Evolutionary conservation across 345 rosid genomes (phyloP).

Genomic region (Rhodamnia rubescens): DNA sequence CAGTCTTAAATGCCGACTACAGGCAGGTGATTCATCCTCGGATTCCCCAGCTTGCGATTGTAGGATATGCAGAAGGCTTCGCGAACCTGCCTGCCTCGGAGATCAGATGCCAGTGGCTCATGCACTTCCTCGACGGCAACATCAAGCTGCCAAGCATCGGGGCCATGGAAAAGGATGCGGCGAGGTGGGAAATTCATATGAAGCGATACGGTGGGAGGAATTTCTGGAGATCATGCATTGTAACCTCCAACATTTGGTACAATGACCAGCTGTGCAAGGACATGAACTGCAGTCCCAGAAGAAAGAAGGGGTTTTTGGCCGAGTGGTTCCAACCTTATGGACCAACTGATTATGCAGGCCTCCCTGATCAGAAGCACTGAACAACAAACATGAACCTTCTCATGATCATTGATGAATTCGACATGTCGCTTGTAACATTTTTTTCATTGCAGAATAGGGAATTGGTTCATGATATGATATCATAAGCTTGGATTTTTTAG

Average conservation of each 20-base stretch:
- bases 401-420: not conserved
- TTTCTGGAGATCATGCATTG: slow-evolving; percentile 12
- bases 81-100: slow-evolving; percentile 9
- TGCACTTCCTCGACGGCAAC: slow-evolving; percentile 10
- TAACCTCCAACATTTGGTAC: slow-evolving; percentile 12
- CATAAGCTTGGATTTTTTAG: not conserved
- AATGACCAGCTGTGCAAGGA: slow-evolving; percentile 32
- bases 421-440: not conserved
- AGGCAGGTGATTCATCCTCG: slow-evolving; percentile 24
- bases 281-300: slow-evolving; percentile 22
- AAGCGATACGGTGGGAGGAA: not conserved
- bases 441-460: not conserved
- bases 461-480: not conserved
- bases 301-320: slow-evolving; percentile 20
- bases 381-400: not conserved
- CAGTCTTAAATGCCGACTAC: not conserved
- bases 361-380: not conserved
- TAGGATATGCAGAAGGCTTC: slow-evolving; percentile 14
- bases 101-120: slow-evolving; percentile 19
- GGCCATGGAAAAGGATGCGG: slow-evolving; percentile 19
- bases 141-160: slow-evolving; percentile 12
- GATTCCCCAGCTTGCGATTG: slow-evolving; percentile 18
- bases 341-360: slow-evolving; percentile 18
- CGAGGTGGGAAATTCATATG: slow-evolving; percentile 15
- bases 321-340: slow-evolving; percentile 26